phyloP scores from a whole-genome alignment of 148 eudicot genomes.

The Rhododendron molle region DNA sequence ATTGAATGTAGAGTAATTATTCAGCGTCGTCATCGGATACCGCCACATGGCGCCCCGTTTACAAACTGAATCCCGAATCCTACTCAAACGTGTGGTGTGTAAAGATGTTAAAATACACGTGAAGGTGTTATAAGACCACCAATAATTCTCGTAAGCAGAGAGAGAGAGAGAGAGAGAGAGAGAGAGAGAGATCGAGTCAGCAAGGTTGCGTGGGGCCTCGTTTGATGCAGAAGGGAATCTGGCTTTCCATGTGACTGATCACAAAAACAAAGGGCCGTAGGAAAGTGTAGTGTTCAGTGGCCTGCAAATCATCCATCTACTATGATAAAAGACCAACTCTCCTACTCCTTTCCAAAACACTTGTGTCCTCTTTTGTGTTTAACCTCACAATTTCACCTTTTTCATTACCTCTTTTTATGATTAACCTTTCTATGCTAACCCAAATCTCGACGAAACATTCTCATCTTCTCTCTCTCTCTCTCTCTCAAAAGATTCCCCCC shows the following conservation, averaged over 20 bases:
- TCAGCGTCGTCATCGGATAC: too few species aligned
- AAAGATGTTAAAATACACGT: too few species aligned
- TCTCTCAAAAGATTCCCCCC: background rate
- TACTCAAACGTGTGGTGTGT: too few species aligned
- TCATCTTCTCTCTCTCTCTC: background rate
- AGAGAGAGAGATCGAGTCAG: background rate
- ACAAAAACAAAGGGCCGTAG: background rate
- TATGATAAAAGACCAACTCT: background rate
- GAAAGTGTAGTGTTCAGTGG: background rate
- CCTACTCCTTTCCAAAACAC: background rate
- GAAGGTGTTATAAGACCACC: background rate
- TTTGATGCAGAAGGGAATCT: background rate
- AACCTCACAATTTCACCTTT: background rate
- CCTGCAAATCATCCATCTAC: background rate
- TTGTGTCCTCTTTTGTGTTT: background rate
- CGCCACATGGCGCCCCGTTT: too few species aligned
- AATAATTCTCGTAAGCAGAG: background rate
- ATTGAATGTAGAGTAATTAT: too few species aligned
- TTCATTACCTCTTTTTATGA: background rate
- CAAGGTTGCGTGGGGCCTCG: background rate
- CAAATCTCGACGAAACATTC: background rate
- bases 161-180: background rate
- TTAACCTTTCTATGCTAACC: background rate
- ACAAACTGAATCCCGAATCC: background rate
- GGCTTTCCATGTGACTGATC: background rate